A percentile compares a stretch with the other conserved stretches of the same genome.
phyloP scores from a whole-genome alignment of 768 basidiomycete genomes.

The Leccinum arenicola region DNA sequence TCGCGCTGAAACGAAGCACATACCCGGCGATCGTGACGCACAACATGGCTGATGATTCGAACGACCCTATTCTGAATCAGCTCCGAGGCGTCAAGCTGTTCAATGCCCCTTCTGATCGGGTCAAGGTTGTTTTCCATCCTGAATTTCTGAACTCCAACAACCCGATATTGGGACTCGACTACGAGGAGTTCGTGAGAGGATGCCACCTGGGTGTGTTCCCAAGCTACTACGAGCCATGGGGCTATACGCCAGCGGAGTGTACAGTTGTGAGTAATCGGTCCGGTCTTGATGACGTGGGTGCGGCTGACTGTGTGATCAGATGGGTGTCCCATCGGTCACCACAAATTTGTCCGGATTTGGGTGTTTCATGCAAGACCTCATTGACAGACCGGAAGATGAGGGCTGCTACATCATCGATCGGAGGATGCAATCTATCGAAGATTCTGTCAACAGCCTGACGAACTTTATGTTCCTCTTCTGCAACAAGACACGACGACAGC shows the following conservation, averaged over 20 bases:
- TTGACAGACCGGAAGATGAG: conserved; percentile 91
- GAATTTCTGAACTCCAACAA: conserved; percentile 98
- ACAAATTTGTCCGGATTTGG: conserved; percentile 99
- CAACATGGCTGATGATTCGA: conserved; percentile 94
- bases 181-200: conserved; percentile 98
- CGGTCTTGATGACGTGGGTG: conserved; percentile 1
- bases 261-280: conserved; percentile 72
- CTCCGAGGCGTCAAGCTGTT: conserved; percentile 92
- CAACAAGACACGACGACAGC: conserved; percentile 85
- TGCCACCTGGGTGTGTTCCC: conserved; percentile 99
- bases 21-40: conserved; percentile 98
- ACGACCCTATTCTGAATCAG: conserved; percentile 92
- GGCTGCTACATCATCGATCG: conserved; percentile 97
- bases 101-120: conserved; percentile 83
- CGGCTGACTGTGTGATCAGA: conserved; percentile 42
- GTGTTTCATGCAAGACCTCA: conserved; percentile 97
- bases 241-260: conserved; percentile 96
- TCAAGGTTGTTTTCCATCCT: conserved; percentile 97
- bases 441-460: conserved; percentile 83
- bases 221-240: conserved; percentile 96
- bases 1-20: conserved; percentile 91
- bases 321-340: conserved; percentile 97
- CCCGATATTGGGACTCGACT: conserved; percentile 94
- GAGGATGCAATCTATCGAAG: conserved; percentile 84
- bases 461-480: conserved; percentile 74